Evolutionary conservation across 305 asterid species (phyloP), one percentile per base, ranked within the genome.

Genomic region (Solanum aculeatissimum): DNA sequence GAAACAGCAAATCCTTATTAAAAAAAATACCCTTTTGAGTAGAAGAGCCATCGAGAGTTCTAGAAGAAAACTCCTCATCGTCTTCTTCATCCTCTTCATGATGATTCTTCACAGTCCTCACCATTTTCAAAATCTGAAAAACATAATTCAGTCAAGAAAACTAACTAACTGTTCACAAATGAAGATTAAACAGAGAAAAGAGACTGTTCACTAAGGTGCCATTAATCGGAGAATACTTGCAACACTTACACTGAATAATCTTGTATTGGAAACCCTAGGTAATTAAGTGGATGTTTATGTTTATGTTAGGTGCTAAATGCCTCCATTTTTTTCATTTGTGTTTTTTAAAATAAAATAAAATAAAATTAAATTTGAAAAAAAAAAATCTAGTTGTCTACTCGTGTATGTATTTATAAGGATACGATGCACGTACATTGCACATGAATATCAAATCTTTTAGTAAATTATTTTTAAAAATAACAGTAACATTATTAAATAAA

Each of bases 1-100:
- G 16, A 69, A 27, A 68, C 7, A 84, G 29, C 38, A 35, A 35
- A 35, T 7, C 40, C 7, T 35, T 4, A 35, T 35, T 35, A 16
- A 80, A 16, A 45, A 0, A 84, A 45, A 79, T 83, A 92, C 97
- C 93, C 83, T 84, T 87, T 10, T 87, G 92, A 65, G 95, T 88
- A 68, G 94, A 89, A 86, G 92, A 89, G 78, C 89, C 89, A 81
- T 87, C 91, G 82, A 85, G 91, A 83, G 88, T 70, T 66, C 81
- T 23, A 69, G 91, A 85, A 60, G 80, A 86, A 40, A 89, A 87
- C 13, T 88, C 88, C 29, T 83, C 85, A 23, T 85, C 88, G 7
- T 88, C 85, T 51, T 88, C 89, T 79, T 91, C 94, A 51, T 89
- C 94, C 60, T 88, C 94, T 27, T 86, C 90, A 71, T 82, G 91